Conservation (phyloP, 306 rosid species). For the Heteromeles arbutifolia region DNA sequence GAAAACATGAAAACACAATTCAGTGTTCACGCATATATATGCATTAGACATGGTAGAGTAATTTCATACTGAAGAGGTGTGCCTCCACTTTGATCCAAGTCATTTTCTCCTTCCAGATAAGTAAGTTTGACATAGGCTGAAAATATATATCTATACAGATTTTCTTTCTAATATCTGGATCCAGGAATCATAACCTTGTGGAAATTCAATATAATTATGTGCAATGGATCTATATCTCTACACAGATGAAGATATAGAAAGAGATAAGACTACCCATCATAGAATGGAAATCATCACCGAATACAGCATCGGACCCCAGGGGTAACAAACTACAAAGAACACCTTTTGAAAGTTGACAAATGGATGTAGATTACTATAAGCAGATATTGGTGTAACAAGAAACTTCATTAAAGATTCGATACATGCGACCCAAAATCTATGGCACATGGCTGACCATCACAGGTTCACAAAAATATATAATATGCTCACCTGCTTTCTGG, state of each 20-base stretch:
- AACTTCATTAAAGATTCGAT: background rate
- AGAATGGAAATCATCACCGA: background rate
- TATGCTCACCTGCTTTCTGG: conserved; percentile 58
- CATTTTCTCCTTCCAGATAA: background rate
- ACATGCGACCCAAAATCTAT: background rate
- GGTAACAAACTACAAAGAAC: background rate
- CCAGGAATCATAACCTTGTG: background rate
- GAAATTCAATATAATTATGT: background rate
- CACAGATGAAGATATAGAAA: background rate
- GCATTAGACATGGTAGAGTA: background rate
- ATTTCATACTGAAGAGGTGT: background rate
- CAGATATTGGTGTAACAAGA: background rate
- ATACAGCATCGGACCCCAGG: background rate
- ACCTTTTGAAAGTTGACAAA: background rate
- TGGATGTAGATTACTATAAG: background rate
- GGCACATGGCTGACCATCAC: background rate
- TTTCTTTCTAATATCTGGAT: background rate
- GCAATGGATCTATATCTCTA: background rate
- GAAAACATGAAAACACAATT: background rate
- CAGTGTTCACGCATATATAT: background rate
- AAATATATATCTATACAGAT: background rate
- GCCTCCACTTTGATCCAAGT: background rate
- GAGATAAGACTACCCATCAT: background rate
- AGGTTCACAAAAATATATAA: conserved; percentile 11
- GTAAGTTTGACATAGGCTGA: background rate